Conservation (phyloP, 2,329 filamentous ascomycete genomes). For the Blumeriella jaapii region DNA sequence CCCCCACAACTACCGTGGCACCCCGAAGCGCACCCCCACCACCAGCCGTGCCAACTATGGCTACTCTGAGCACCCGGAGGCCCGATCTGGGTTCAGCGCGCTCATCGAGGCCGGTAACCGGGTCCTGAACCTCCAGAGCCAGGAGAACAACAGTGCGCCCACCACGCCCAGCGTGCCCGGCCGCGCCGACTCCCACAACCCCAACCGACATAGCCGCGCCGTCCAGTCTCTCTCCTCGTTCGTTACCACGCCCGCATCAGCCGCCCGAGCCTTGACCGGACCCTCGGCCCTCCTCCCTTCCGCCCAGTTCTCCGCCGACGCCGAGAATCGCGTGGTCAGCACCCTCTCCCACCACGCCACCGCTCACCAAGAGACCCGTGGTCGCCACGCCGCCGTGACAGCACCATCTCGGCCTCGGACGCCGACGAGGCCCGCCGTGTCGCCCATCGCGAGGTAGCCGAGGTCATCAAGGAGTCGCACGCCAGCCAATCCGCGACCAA, state of each 20-base stretch:
- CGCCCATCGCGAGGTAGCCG: conserved; percentile 35
- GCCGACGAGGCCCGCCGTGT: conserved; percentile 42
- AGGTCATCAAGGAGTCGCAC: conserved; percentile 60
- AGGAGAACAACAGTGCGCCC: conserved; percentile 64
- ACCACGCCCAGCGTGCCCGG: conserved; percentile 44
- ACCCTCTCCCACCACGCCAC: conserved; percentile 12
- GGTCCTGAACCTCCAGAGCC: too few species aligned
- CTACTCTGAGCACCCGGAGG: conserved; percentile 42
- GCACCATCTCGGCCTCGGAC: conserved; percentile 65
- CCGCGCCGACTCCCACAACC: conserved; percentile 32
- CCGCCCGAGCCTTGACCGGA: conserved; percentile 32
- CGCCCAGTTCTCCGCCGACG: conserved; percentile 48
- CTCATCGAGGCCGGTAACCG: conserved; percentile 63
- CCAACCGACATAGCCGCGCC: conserved; percentile 57
- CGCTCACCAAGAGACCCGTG: conserved; percentile 42
- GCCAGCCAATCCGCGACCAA: conserved; percentile 67
- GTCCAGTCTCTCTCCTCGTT: conserved; percentile 78
- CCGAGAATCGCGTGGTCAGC: conserved; percentile 39
- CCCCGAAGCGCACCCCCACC: conserved; percentile 39
- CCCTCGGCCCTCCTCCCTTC: conserved; percentile 48
- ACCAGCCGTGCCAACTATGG: too few species aligned
- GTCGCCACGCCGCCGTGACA: conserved; percentile 54
- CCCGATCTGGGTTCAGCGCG: conserved; percentile 61
- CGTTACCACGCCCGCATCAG: conserved; percentile 62
- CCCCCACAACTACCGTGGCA: conserved; percentile 31